Evolutionary conservation across 192 early-diverging fungal genomes (phyloP), one percentile per base, ranked within the genome.

Genomic region (Spinellus fusiger): DNA sequence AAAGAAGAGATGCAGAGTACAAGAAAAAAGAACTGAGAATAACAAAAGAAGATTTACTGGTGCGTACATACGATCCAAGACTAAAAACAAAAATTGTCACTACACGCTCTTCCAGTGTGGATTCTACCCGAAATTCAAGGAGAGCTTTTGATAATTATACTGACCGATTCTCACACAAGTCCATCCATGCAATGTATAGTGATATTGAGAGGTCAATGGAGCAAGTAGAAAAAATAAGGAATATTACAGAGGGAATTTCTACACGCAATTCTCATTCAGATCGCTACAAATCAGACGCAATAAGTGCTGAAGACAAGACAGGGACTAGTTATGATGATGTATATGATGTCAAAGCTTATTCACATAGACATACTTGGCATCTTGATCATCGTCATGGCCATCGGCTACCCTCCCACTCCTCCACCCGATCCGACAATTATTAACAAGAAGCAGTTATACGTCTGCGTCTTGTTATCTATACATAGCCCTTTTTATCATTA

Each of bases 1-100:
- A 44, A 12, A 54, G 47, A 10, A 38, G 57, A 59, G 40, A 63
- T 20, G 52, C 53, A 33, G 53, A 47, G 20, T 23, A 53, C 48
- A 38, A 31, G n/a, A 27, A 22, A 38, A 33, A 33, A 33, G 54
- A 34, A 4, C 32, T 56, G 13, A 56, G 37, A 20, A 20, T 56
- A 56, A 13, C 34, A n/a, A 33, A 56, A 23, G 54, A 56, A 56
- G 29, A 56, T 12, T 9, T 15, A 12, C 40, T 44, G 3, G 40
- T 10, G 13, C 40, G 40, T 12, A 2, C 40, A 5, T 3, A 12
- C 13, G 15, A 44, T 44, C 40, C 40, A 44, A 12, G 40, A n/a
- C 18, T 12, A 12, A 44, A 18, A 44, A 18, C 40, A 5, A 44
- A 12, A n/a, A 44, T 44, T 44, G 40, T n/a, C 40, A 44, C 13